Percentiles rank a stretch among this genome's conserved stretches.
Evolutionary conservation across 1,284 basidiomycete genomes (phyloP).

Genomic region (Chondrostereum purpureum): DNA sequence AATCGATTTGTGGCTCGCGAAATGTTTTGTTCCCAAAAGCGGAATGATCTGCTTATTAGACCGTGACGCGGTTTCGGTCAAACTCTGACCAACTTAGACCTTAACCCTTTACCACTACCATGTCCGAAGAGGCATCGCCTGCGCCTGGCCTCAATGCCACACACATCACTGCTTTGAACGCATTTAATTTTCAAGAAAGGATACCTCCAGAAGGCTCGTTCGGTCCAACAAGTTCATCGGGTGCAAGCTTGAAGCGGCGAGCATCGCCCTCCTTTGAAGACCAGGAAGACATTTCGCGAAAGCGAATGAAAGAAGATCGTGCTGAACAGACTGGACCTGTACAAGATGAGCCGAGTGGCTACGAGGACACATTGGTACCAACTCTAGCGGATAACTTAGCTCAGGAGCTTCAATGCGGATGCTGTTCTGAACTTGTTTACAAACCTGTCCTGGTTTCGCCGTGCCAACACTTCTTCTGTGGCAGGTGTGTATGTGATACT

Average conservation of each 20-base stretch:
- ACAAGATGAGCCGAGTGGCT: conserved; percentile 7
- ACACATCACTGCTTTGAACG: conserved; percentile 1
- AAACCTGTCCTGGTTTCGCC: conserved; percentile 70
- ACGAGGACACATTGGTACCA: conserved; percentile 20
- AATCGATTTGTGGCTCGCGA: conserved; percentile 1
- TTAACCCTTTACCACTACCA: neutral
- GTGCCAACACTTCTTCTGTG: conserved; percentile 82
- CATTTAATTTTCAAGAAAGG: no score
- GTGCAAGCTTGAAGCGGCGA: conserved; percentile 49
- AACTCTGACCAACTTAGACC: neutral
- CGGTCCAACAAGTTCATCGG: conserved; percentile 19
- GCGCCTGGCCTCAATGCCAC: neutral
- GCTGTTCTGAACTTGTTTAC: conserved; percentile 72
- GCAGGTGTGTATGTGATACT: conserved; percentile 46
- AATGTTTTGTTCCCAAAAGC: conserved; percentile 4
- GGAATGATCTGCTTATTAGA: conserved; percentile 2
- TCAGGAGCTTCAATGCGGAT: conserved; percentile 75
- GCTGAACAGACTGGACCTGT: conserved; percentile 15
- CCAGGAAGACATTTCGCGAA: conserved; percentile 41
- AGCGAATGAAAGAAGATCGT: conserved; percentile 50
- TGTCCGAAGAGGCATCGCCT: conserved; percentile 3
- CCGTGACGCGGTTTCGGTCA: neutral
- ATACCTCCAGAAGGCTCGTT: conserved; percentile 10
- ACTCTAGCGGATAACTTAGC: conserved; percentile 53
- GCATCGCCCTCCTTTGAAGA: conserved; percentile 54